Percentiles rank a stretch among this genome's conserved stretches.
Evolutionary conservation across 176 grass and related monocot species (phyloP).

Genomic region (Poa pratensis): DNA sequence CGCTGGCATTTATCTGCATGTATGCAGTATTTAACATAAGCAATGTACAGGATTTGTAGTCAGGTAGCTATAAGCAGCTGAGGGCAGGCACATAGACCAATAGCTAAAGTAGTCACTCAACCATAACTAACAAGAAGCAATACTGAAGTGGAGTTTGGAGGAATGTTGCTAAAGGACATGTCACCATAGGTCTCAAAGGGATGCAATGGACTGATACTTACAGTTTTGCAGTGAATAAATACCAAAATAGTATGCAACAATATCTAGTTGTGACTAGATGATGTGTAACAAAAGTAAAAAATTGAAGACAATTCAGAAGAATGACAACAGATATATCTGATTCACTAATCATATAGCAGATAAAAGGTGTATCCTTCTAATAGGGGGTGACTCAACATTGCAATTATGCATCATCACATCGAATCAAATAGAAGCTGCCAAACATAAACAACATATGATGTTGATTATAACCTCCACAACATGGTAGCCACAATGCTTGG

Average conservation of each 20-base stretch:
- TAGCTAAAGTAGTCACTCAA: constrained; percentile 14
- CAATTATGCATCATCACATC: constrained; percentile 22
- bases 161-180: constrained; percentile 17
- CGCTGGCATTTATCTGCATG: constrained; percentile 96
- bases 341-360: constrained; percentile 16
- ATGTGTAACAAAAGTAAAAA: background rate
- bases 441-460: constrained; percentile 21
- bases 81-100: constrained; percentile 8
- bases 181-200: background rate
- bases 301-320: constrained; percentile 23
- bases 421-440: background rate
- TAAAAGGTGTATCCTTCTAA: constrained; percentile 1
- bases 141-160: constrained; percentile 1
- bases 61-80: constrained; percentile 17
- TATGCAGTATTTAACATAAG: constrained; percentile 41
- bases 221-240: background rate
- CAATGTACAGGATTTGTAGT: constrained; percentile 28
- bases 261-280: constrained; percentile 26
- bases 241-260: constrained; percentile 9
- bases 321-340: constrained; percentile 30
- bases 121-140: constrained; percentile 28
- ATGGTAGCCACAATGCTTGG: constrained; percentile 94
- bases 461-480: constrained; percentile 74
- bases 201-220: background rate
- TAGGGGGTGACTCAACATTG: background rate